Conservation (phyloP, 331 rosid species). For the Ulmus americana region DNA sequence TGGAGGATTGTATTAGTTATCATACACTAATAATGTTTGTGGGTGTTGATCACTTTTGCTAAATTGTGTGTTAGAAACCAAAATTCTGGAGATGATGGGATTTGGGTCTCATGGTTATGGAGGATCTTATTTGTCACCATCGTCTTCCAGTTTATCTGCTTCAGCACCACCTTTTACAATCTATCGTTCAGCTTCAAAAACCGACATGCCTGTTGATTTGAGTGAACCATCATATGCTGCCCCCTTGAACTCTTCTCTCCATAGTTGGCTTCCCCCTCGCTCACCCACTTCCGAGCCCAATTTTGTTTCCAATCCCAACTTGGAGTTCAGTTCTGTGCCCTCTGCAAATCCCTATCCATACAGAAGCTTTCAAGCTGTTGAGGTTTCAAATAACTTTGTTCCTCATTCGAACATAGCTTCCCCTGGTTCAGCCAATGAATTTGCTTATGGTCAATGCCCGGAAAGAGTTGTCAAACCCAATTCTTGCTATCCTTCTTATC, state of each 20-base stretch:
- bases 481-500: slow-evolving; percentile 40
- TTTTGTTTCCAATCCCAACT: slow-evolving; percentile 30
- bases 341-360: slow-evolving; percentile 26
- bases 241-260: slow-evolving; percentile 33
- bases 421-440: slow-evolving; percentile 28
- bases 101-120: slow-evolving; percentile 44
- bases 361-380: slow-evolving; percentile 21
- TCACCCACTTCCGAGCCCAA: slow-evolving; percentile 30
- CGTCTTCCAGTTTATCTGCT: slow-evolving; percentile 66
- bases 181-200: slow-evolving; percentile 32
- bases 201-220: slow-evolving; percentile 37
- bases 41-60: slow-evolving; percentile 32
- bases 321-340: slow-evolving; percentile 33
- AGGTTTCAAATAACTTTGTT: slow-evolving; percentile 29
- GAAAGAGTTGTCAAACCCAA: slow-evolving; percentile 35
- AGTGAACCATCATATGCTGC: slow-evolving; percentile 35
- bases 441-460: slow-evolving; percentile 25
- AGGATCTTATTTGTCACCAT: slow-evolving; percentile 30
- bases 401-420: slow-evolving; percentile 37
- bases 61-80: slow-evolving; percentile 14
- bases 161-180: slow-evolving; percentile 75
- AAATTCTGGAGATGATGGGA: slow-evolving; percentile 43
- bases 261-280: slow-evolving; percentile 33
- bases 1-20: too few species aligned
- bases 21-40: neutral